A percentile compares a stretch with the other conserved stretches of the same genome.
Conservation (phyloP, 257 asterid species). For the Nicotiana undulata region DNA sequence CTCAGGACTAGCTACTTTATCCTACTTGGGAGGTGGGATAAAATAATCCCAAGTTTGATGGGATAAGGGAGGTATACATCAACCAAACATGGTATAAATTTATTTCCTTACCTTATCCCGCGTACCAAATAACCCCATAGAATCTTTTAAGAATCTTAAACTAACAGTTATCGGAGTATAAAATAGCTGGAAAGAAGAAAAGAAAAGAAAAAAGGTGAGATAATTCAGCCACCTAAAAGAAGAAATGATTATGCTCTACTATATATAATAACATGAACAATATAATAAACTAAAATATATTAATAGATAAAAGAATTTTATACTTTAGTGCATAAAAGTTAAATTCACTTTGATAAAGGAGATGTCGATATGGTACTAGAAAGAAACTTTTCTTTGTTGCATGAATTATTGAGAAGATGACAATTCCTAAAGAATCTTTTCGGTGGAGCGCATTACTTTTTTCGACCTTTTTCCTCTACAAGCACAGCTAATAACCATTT, state of each 20-base stretch:
- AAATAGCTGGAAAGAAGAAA: neutral
- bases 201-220: neutral
- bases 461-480: neutral
- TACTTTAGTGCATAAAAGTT: neutral
- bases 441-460: neutral
- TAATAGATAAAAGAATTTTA: neutral
- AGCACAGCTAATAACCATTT: neutral
- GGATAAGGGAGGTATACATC: too few species aligned
- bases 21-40: too few species aligned
- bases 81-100: too few species aligned
- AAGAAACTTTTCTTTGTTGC: neutral
- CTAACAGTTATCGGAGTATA: neutral
- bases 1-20: too few species aligned
- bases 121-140: too few species aligned
- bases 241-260: too few species aligned
- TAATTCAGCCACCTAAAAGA: neutral
- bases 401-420: constrained; percentile 1
- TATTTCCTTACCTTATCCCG: too few species aligned
- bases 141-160: neutral
- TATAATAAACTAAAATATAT: too few species aligned
- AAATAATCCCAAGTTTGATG: too few species aligned
- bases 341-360: neutral
- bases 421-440: neutral
- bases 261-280: too few species aligned
- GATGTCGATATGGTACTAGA: neutral